phyloP scores from a whole-genome alignment of 257 asterid species.

The Ilex aquifolium region DNA sequence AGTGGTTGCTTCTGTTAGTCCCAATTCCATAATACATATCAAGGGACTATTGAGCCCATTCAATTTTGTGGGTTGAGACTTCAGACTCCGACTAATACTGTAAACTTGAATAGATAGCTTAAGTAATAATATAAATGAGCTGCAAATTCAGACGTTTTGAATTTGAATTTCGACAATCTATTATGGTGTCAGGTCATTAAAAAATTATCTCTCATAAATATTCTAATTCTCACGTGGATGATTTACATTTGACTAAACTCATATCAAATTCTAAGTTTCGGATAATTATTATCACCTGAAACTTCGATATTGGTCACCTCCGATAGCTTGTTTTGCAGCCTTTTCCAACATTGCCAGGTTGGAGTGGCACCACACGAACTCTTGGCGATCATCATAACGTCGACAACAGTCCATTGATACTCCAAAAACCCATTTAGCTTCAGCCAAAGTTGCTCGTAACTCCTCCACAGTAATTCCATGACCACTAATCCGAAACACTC shows the following conservation, averaged over 20 bases:
- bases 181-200: too few species aligned
- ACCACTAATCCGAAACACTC: constrained; percentile 26
- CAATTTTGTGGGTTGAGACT: too few species aligned
- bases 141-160: too few species aligned
- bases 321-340: constrained; percentile 28
- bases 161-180: too few species aligned
- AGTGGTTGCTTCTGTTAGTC: too few species aligned
- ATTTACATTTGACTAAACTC: neutral
- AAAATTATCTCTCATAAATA: too few species aligned
- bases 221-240: too few species aligned
- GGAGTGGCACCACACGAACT: constrained; percentile 29
- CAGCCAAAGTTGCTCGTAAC: constrained; percentile 24
- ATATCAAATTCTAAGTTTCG: neutral
- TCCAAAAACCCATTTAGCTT: constrained; percentile 38
- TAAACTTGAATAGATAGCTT: too few species aligned
- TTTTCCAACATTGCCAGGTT: constrained; percentile 17
- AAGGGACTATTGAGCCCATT: too few species aligned
- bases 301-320: constrained; percentile 25
- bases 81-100: too few species aligned
- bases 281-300: constrained; percentile 31
- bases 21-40: too few species aligned
- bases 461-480: constrained; percentile 49
- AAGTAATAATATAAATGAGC: too few species aligned
- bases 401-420: constrained; percentile 24
- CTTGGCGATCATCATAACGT: constrained; percentile 39